Percentiles rank a stretch among this genome's conserved stretches.
Conservation (phyloP, 2,329 filamentous ascomycete genomes). For the Paramyrothecium roridum region DNA sequence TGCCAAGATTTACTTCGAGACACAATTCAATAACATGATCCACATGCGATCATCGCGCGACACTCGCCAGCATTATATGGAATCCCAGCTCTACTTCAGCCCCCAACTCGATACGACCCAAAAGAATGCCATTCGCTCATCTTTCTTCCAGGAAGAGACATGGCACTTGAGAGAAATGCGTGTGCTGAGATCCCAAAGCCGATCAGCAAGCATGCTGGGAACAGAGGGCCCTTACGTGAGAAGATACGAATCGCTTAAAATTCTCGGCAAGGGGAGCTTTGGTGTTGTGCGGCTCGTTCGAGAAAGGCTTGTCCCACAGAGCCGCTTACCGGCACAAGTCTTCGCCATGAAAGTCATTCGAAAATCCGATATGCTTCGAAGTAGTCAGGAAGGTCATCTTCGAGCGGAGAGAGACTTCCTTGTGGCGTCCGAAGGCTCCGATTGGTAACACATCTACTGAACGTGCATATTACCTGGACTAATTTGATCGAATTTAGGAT, state of each 20-base stretch:
- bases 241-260: conserved; percentile 72
- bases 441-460: conserved; percentile 51
- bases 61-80: conserved; percentile 29
- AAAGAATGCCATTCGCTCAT: conserved; percentile 46
- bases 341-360: conserved; percentile 98
- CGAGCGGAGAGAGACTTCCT: conserved; percentile 90
- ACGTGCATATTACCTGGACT: neutral
- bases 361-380: conserved; percentile 89
- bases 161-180: conserved; percentile 72
- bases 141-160: conserved; percentile 66
- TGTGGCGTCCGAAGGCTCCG: conserved; percentile 81
- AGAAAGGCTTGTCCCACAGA: conserved; percentile 45
- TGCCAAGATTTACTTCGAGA: conserved; percentile 84
- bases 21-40: conserved; percentile 72
- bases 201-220: conserved; percentile 12
- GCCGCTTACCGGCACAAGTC: conserved; percentile 46
- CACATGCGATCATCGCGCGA: conserved; percentile 34
- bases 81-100: conserved; percentile 52
- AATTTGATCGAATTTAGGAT: conserved; percentile 50
- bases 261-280: conserved; percentile 91
- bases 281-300: conserved; percentile 85
- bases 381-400: conserved; percentile 88
- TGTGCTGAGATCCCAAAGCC: conserved; percentile 61
- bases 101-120: conserved; percentile 53
- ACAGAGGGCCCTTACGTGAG: conserved; percentile 14